A percentile compares a stretch with the other conserved stretches of the same genome.
Evolutionary conservation across 257 asterid species (phyloP).

Genomic region (Nyctanthes arbortristis): DNA sequence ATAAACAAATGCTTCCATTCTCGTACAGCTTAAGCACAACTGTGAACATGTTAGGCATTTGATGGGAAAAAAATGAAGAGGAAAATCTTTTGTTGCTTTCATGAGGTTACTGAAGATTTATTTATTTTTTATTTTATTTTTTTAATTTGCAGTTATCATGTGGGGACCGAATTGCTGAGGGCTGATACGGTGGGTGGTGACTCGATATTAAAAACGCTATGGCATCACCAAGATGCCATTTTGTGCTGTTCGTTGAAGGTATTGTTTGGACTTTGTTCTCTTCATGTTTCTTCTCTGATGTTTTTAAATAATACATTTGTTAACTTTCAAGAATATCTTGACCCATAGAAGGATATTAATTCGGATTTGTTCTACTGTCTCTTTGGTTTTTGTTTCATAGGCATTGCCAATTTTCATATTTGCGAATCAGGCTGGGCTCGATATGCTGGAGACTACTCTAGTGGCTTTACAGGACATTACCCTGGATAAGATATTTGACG

Average conservation of each 20-base stretch:
- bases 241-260: conserved; percentile 97
- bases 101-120: no score
- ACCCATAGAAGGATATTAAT: neutral
- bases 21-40: neutral
- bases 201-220: conserved; percentile 68
- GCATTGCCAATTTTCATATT: conserved; percentile 82
- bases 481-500: conserved; percentile 83
- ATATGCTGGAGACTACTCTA: conserved; percentile 93
- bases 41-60: neutral
- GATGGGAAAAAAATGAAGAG: neutral
- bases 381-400: conserved; percentile 36
- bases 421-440: conserved; percentile 92
- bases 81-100: neutral
- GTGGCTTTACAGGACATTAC: conserved; percentile 89
- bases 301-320: neutral
- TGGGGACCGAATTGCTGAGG: conserved; percentile 70
- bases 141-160: conserved; percentile 55
- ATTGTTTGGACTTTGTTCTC: conserved; percentile 3
- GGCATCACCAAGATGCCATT: conserved; percentile 96
- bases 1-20: neutral
- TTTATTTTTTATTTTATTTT: no score
- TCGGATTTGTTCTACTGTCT: neutral
- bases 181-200: conserved; percentile 56
- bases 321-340: neutral
- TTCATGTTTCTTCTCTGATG: neutral